Conservation (phyloP, 345 rosid species). For the Durio zibethinus region DNA sequence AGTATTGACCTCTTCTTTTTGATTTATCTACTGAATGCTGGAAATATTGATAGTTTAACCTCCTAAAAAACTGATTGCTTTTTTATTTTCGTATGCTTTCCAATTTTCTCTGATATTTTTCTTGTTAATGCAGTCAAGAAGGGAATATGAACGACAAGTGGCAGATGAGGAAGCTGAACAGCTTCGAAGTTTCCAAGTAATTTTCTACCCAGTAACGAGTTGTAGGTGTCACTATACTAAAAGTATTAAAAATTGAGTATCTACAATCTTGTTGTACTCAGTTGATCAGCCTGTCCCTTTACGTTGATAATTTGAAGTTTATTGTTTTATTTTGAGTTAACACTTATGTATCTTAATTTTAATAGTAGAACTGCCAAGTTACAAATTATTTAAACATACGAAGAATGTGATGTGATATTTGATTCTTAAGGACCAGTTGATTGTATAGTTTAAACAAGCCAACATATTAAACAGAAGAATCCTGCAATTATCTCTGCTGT, state of each 20-base stretch:
- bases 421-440: background rate
- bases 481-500: background rate
- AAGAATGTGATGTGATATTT: background rate
- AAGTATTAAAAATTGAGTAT: background rate
- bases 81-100: background rate
- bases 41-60: background rate
- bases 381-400: background rate
- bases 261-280: background rate
- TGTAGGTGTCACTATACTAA: background rate
- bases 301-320: background rate
- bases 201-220: background rate
- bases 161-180: conserved; percentile 74
- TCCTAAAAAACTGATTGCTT: background rate
- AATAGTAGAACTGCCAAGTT: background rate
- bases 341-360: background rate
- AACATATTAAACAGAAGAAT: background rate
- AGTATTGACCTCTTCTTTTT: background rate
- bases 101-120: background rate
- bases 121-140: conserved; percentile 54
- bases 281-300: background rate
- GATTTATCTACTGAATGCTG: background rate
- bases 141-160: conserved; percentile 62
- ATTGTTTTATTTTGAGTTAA: background rate
- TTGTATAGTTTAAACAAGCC: background rate
- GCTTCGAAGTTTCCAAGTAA: conserved; percentile 82